Evolutionary conservation across 306 rosid genomes (phyloP).

Genomic region (Cucurbita maxima): DNA sequence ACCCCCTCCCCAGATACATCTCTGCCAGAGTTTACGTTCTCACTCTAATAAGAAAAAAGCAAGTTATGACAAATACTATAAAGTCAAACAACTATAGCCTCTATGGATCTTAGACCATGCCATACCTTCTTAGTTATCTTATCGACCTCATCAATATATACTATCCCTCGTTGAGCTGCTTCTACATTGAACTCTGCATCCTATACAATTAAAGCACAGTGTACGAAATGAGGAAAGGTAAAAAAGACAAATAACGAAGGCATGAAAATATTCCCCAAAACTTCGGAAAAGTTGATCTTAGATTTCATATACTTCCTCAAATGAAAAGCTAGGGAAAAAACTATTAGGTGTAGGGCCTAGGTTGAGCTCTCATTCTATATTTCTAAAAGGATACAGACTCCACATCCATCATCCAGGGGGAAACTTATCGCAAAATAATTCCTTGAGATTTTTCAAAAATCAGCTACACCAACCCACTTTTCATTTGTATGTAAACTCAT

Average conservation of each 20-base stretch:
- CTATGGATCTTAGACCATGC: background rate
- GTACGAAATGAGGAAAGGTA: background rate
- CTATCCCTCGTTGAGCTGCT: constrained; percentile 60
- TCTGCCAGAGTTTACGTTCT: constrained; percentile 44
- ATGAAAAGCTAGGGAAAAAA: background rate
- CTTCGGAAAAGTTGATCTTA: background rate
- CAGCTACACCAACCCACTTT: no score
- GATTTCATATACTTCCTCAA: background rate
- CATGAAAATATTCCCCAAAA: background rate
- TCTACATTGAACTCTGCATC: constrained; percentile 63
- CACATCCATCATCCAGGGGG: no score
- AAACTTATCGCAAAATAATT: no score
- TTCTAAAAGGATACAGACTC: no score
- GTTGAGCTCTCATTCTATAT: no score
- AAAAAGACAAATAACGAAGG: background rate
- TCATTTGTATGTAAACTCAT: no score
- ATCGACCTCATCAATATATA: constrained; percentile 63
- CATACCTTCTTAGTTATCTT: constrained; percentile 56
- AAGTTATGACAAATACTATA: background rate
- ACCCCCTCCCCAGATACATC: constrained; percentile 80
- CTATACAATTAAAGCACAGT: constrained; percentile 19
- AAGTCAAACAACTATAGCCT: background rate
- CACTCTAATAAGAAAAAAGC: constrained; percentile 23
- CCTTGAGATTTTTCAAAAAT: no score
- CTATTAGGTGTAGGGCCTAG: background rate